These are phyloP conservation scores for Endocalyx cinctus DNA, from an alignment of 2,329 filamentous ascomycete species.

Conservation along the genomic window DNA sequence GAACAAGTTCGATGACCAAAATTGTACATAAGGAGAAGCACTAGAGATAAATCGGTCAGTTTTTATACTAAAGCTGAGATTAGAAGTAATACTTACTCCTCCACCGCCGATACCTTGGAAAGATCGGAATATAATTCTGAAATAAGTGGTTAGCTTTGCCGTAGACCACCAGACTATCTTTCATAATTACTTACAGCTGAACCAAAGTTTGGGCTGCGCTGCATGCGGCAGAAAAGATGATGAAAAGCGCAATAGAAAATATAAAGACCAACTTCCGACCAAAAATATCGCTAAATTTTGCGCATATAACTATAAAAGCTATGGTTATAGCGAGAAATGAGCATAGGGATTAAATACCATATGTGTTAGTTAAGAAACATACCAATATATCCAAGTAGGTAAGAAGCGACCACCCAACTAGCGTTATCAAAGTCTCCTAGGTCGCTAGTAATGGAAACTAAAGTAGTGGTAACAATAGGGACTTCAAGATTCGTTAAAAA, in stretches of 20 bases:
- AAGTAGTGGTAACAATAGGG: slow-evolving; percentile 1
- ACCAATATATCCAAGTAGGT: slow-evolving; percentile 1
- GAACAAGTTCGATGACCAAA: slow-evolving; percentile 8
- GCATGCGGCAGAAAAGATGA: slow-evolving; percentile 7
- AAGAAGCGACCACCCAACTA: slow-evolving; percentile 2
- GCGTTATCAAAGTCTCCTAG: not conserved
- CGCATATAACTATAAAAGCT: slow-evolving; percentile 5
- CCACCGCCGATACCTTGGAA: slow-evolving; percentile 13
- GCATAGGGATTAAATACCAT: not conserved
- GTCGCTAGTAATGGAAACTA: slow-evolving; percentile 2
- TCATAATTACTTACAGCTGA: slow-evolving; percentile 5
- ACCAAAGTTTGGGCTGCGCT: slow-evolving; percentile 5
- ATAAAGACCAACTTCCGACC: slow-evolving; percentile 6
- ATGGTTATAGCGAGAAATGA: not conserved
- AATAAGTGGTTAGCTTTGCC: not conserved
- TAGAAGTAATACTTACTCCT: no score
- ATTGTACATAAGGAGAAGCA: slow-evolving; percentile 6
- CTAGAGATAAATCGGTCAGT: no score
- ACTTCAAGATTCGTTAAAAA: slow-evolving; percentile 1
- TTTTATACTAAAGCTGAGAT: no score
- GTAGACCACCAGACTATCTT: not conserved
- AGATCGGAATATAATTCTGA: slow-evolving; percentile 9
- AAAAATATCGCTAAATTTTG: slow-evolving; percentile 10
- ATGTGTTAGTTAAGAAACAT: not conserved
- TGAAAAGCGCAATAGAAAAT: slow-evolving; percentile 3